A percentile compares a stretch with the other conserved stretches of the same genome.
These are phyloP conservation scores for Leptomonas seymouri DNA, from an alignment of 208 protist species.

Conservation along the genomic window DNA sequence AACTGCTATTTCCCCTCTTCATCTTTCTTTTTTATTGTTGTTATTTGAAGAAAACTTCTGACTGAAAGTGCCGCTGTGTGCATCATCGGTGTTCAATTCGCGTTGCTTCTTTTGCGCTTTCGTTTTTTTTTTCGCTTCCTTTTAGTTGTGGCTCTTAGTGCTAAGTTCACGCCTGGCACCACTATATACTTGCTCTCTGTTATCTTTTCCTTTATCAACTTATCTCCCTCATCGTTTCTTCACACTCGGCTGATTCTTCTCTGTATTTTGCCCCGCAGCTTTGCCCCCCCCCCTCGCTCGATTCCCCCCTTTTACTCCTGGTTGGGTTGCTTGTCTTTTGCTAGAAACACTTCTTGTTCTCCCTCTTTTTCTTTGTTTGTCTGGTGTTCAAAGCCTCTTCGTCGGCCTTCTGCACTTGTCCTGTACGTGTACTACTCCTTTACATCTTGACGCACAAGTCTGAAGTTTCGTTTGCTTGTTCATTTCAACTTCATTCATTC, in stretches of 20 bases:
- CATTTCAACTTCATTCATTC: background rate
- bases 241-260: background rate
- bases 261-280: background rate
- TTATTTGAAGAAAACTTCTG: no score
- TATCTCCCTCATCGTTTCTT: background rate
- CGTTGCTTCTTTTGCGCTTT: no score
- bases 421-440: slow-evolving; percentile 14
- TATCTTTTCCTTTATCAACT: background rate
- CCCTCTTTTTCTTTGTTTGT: background rate
- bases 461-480: no score
- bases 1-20: no score
- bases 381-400: background rate
- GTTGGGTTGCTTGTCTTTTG: background rate
- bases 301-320: background rate
- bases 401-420: background rate
- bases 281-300: background rate
- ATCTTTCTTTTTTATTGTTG: no score
- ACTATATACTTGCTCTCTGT: slow-evolving; percentile 1
- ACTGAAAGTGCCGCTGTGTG: no score
- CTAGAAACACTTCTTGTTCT: background rate
- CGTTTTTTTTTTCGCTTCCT: no score
- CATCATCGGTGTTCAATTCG: no score
- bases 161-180: no score
- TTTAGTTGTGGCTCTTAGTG: no score
- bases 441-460: no score